Evolutionary conservation across 2,329 filamentous ascomycete species (phyloP), one percentile per base, ranked within the genome.

Genomic region (Aspergillus versicolor): DNA sequence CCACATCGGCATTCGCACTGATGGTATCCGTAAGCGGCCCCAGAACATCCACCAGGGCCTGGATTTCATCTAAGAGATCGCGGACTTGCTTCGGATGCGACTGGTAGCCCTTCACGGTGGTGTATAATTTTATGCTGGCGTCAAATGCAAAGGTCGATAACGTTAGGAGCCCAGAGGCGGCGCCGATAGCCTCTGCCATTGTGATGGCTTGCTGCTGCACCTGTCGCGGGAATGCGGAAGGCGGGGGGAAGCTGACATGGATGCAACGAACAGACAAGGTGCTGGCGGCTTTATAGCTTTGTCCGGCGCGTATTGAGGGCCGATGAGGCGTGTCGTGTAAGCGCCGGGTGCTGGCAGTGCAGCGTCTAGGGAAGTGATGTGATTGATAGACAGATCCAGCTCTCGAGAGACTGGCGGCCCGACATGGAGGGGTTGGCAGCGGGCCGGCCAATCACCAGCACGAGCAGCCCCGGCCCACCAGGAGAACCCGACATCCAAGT

Each of bases 21-120:
- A 72, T 52, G 19, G 63, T 67, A 13, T 75, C 68, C 19, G 56
- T 58, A 43, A 77, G 71, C 32, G 68, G 64, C 34, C 57, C 56
- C 15, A 80, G 62, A 48, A 79, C 75, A 30, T 58, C 69, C 47
- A 59, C 73, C n/a, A 79, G 60, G 42, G 71, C 71, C 52, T 72
- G 63, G 13, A 77, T 66, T 67, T 80, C 75, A n/a, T 73, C 67
- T 12, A 67, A 47, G 15, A 80, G 74, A 45, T 78, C 75, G 50
- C 75, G 74, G 5, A 79, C 70, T 30, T 64, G 65, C 60, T 69
- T 73, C 37, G 67, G 70, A 62, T 76, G 72, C 38, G 67, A 69
- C 51, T 69, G 66, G 61, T 75, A 78, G 59, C 71, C 74, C 24
- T 73, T 57, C 41, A 79, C 61, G 5, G 69, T 73, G 17, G 75